Evolutionary conservation across 306 rosid genomes (phyloP).

Genomic region (Myrica gale): DNA sequence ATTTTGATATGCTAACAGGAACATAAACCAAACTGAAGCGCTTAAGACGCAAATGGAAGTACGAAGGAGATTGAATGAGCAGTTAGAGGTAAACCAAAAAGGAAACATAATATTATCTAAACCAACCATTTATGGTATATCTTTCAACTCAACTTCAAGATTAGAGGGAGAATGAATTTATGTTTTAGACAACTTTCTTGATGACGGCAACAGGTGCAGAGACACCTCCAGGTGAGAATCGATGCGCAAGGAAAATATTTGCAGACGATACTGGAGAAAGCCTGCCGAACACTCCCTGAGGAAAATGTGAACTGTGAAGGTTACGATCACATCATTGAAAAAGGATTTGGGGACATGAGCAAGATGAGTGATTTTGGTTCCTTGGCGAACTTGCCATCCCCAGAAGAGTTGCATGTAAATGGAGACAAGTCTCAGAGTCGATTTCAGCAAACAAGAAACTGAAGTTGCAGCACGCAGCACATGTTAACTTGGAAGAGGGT

Average conservation of each 20-base stretch:
- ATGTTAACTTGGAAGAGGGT: not conserved
- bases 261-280: not conserved
- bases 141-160: not conserved
- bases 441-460: not conserved
- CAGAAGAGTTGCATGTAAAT: not conserved
- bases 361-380: not conserved
- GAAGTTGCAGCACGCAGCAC: not conserved
- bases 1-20: not conserved
- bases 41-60: not conserved
- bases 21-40: not conserved
- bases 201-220: not conserved
- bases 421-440: not conserved
- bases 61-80: conserved; percentile 4
- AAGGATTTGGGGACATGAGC: not conserved
- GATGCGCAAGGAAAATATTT: conserved; percentile 1
- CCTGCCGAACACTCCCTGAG: not conserved
- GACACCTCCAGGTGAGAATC: conserved; percentile 1
- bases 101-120: not conserved
- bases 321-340: not conserved
- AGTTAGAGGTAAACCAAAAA: not conserved
- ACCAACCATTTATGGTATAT: not conserved
- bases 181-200: not conserved
- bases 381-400: not conserved
- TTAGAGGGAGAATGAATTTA: not conserved
- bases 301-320: not conserved